Percentiles rank a stretch among this genome's conserved stretches.
Conservation (phyloP, 2,329 filamentous ascomycete genomes). For the Stagonosporopsis chrysanthemi region DNA sequence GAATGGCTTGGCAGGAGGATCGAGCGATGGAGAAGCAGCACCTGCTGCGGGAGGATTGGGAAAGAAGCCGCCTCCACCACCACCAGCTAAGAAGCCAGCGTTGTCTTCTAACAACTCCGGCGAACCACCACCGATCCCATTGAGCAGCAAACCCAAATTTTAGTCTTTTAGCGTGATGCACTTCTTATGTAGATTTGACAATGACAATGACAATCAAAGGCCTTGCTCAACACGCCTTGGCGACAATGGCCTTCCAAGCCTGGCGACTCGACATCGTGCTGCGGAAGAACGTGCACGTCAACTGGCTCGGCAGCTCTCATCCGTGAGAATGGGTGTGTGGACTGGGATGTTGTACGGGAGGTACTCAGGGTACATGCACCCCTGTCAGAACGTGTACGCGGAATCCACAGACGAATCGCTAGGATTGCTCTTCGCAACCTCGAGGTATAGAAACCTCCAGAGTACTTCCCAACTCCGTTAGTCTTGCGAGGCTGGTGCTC, state of each 20-base stretch:
- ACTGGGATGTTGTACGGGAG: not conserved
- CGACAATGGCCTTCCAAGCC: not conserved
- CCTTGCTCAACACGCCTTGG: not conserved
- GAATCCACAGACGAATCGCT: constrained; percentile 8
- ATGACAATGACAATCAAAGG: not conserved
- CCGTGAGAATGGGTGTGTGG: not conserved
- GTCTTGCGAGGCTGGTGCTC: constrained; percentile 19
- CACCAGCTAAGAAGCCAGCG: constrained; percentile 60
- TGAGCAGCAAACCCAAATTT: constrained; percentile 63
- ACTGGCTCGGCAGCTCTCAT: not conserved
- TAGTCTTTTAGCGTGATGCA: not conserved
- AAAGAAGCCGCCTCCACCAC: constrained; percentile 67
- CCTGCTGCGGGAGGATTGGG: constrained; percentile 44
- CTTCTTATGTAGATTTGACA: constrained; percentile 1
- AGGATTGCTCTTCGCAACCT: constrained; percentile 1
- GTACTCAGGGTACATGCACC: constrained; percentile 12
- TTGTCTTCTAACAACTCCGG: constrained; percentile 48
- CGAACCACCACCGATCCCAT: constrained; percentile 63
- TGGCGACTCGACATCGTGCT: not conserved
- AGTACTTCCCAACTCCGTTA: constrained; percentile 13
- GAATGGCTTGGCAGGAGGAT: constrained; percentile 50
- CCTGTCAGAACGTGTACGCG: constrained; percentile 7
- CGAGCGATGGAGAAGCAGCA: constrained; percentile 32
- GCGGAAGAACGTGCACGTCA: not conserved
- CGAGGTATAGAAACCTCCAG: constrained; percentile 1